phyloP scores from a whole-genome alignment of 768 basidiomycete genomes.

The Pleurotus platypus region DNA sequence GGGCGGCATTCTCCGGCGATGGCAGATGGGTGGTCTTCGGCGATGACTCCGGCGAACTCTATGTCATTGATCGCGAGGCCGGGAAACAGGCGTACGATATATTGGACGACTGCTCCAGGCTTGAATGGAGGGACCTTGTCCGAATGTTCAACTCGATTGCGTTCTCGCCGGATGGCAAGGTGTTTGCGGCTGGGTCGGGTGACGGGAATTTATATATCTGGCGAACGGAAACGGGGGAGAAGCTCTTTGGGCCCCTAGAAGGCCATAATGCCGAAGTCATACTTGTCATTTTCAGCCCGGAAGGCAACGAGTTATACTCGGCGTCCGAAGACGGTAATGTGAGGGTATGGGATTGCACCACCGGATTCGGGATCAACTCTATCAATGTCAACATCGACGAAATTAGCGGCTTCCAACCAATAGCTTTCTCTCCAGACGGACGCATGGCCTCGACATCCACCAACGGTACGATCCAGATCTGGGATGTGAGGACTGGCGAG shows the following conservation, averaged over 20 bases:
- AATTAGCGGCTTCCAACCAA: not conserved
- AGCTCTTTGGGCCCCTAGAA: not conserved
- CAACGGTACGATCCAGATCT: conserved; percentile 4
- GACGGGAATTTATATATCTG: not conserved
- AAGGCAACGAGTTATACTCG: not conserved
- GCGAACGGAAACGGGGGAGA: not conserved
- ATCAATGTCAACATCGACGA: not conserved
- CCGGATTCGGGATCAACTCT: not conserved
- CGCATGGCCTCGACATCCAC: not conserved
- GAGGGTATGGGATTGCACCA: conserved; percentile 1
- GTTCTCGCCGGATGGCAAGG: conserved; percentile 6
- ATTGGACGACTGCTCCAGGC: not conserved
- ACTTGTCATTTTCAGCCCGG: conserved; percentile 3
- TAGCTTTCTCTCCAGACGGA: conserved; percentile 5
- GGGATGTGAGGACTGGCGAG: not conserved
- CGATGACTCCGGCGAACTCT: not conserved
- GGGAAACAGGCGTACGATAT: not conserved
- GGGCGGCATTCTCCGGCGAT: not conserved
- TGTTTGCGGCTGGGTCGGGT: conserved; percentile 1
- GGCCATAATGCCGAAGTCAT: conserved; percentile 1
- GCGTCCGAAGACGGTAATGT: not conserved
- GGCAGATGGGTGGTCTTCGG: conserved; percentile 1
- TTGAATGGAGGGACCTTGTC: not conserved
- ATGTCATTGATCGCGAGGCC: not conserved
- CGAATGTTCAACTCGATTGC: conserved; percentile 3